Evolutionary conservation across 2,329 filamentous ascomycete species (phyloP), one percentile per base, ranked within the genome.

Genomic region (Aspergillus tanneri): DNA sequence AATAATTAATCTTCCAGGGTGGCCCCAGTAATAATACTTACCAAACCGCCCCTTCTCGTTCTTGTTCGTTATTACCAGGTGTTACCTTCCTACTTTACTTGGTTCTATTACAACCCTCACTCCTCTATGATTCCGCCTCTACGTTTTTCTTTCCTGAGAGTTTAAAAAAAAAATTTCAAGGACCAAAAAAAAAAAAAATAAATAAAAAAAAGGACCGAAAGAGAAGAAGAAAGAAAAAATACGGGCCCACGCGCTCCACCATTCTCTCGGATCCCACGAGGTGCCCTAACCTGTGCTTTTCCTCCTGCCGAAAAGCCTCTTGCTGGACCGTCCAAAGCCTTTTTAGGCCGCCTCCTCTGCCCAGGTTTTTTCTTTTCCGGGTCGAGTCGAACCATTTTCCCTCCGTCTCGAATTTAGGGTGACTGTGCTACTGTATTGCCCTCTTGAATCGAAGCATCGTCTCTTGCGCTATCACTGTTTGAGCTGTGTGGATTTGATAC

Each of bases 261-360:
- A 48, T 53, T 62, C 60, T 60, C 63, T 68, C 67, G 66, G 64
- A 68, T 66, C 63, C 65, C 67, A 70, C 66, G 66, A 68, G 65
- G 62, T 56, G 53, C 55, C 57, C 58, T 45, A 44, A 50, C 48
- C 51, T 61, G 52, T 43, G 50, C 52, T 55, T 57, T 58, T 53
- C 53, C 52, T 57, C 50, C 57, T 62, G 57, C 58, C 55, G 60
- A 61, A 61, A 51, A 57, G 46, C 47, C 41, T 56, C 54, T 49
- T 52, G 47, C 52, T 59, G 39, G 46, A 41, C 44, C 46, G 32
- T 50, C 50, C 48, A 47, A 56, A 56, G 56, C 57, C 60, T 65
- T 66, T 66, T 68, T 66, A 61, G 53, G 53, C 36, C 53, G 57
- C 57, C 52, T 61, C 49, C 49, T 58, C 56, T 59, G 54, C 58